A percentile compares a stretch with the other conserved stretches of the same genome.
Conservation (phyloP, 2,329 filamentous ascomycete species). For the Diaporthe velutina region DNA sequence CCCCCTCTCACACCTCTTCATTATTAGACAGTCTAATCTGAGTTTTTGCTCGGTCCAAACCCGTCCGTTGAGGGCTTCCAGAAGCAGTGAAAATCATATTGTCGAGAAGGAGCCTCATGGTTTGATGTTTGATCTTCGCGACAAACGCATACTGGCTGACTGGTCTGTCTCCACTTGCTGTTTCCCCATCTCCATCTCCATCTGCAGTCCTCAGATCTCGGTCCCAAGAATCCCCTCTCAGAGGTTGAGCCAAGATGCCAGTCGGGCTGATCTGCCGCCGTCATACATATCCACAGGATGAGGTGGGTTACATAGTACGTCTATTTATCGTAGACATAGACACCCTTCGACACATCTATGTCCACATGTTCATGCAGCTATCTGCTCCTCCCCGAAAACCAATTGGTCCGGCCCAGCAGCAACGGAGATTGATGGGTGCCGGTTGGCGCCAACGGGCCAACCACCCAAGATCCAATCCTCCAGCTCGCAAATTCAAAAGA, state of each 20-base stretch:
- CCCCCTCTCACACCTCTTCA: not conserved
- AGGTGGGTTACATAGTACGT: not conserved
- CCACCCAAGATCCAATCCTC: slow-evolving; percentile 20
- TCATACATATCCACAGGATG: not conserved
- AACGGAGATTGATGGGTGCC: slow-evolving; percentile 5
- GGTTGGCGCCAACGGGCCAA: slow-evolving; percentile 33
- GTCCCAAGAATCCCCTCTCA: slow-evolving; percentile 6
- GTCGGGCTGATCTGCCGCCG: slow-evolving; percentile 13
- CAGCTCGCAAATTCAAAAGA: not conserved
- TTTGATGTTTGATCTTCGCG: not conserved
- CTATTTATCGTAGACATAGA: not conserved
- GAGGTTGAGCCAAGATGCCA: slow-evolving; percentile 15
- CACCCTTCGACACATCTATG: slow-evolving; percentile 1
- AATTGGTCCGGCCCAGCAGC: not conserved
- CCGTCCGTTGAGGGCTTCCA: slow-evolving; percentile 1
- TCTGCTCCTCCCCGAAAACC: not conserved
- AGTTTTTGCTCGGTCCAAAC: not conserved
- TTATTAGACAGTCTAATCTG: not conserved
- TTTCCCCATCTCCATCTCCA: slow-evolving; percentile 1
- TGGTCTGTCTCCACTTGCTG: not conserved
- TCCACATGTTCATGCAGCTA: slow-evolving; percentile 15
- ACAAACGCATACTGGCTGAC: not conserved
- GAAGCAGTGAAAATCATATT: not conserved
- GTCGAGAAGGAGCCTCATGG: not conserved
- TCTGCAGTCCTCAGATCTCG: not conserved